phyloP scores from a whole-genome alignment of 306 rosid species.

The Lablab purpureus region DNA sequence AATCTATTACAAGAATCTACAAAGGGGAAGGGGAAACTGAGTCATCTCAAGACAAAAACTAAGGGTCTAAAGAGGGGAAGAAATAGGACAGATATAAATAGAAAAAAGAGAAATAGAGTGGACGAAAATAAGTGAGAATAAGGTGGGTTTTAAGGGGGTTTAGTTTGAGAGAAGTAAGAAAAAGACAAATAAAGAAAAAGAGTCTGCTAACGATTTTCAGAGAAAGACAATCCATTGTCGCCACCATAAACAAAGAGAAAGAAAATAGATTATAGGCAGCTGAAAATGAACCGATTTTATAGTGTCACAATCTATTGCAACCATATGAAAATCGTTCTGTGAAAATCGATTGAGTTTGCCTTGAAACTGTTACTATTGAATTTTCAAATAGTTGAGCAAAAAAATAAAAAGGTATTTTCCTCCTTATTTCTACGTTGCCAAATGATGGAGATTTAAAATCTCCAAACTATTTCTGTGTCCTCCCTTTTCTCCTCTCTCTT shows the following conservation, averaged over 20 bases:
- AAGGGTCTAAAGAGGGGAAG: not conserved
- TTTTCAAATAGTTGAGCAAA: not conserved
- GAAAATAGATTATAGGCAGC: not conserved
- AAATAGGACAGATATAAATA: not conserved
- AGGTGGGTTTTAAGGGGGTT: not conserved
- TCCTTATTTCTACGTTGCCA: not conserved
- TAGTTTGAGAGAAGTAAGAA: not conserved
- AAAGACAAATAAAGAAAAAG: not conserved
- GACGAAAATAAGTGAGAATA: not conserved
- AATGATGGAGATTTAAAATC: not conserved
- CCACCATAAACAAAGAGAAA: not conserved
- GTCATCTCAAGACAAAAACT: conserved; percentile 17
- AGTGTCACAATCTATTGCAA: no score
- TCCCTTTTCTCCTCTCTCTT: not conserved
- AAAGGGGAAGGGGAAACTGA: conserved; percentile 8
- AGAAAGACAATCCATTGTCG: no score
- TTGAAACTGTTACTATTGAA: not conserved
- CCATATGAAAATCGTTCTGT: not conserved
- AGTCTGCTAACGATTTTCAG: not conserved
- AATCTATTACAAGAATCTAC: conserved; percentile 81
- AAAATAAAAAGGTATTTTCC: not conserved
- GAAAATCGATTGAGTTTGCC: not conserved
- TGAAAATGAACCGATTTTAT: not conserved
- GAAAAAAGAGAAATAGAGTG: not conserved
- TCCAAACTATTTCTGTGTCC: not conserved